Evolutionary conservation across 2,329 filamentous ascomycete genomes (phyloP), one percentile per base, ranked within the genome.

Genomic region (Ophiocordyceps camponoti-floridani): DNA sequence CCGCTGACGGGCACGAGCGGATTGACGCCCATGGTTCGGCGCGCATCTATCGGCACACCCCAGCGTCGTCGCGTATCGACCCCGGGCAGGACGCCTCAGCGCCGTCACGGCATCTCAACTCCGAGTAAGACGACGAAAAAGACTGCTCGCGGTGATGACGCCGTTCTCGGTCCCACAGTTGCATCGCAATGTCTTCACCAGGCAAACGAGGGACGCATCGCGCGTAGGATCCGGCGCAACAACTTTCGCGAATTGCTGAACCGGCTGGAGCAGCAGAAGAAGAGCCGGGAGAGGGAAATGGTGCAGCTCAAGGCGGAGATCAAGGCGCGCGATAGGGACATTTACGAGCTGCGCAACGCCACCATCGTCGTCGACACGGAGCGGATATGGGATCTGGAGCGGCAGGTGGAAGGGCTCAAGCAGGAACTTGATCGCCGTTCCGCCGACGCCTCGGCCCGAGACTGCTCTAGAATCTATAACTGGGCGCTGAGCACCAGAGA

Each of bases 231-330:
- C 35, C 65, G 71, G 8, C 68, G 75, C 43, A 73, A 71, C 49
- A 66, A 71, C 4, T 54, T 78, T 5, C 75, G 73, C 49, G 73
- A 75, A 49, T 70, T 78, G 58, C 69, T 77, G 59, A 72, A 76
- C 53, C 55, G 57, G 12, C 68, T 75, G 44, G 60, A 67, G 8
- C 58, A 60, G 8, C 68, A 72, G 46, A 71, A 68, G 53, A 64
- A 58, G 40, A 60, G 57, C 14, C 58, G 61, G 10, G 61, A 60
- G 40, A 60, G 58, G 0, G 71, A 79, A 53, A 58, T 79, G 2
- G 60, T 65, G 8, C 59, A 60, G 9, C 63, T 81, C 10, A 66
- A 58, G 38, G 54, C 56, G 0, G 66, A 75, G 43, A 54, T 81
- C 8, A 65, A 63, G 6, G 61, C 60, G 2, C 68, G 67, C 40